These are phyloP conservation scores for Cucurbitaria berberidis DNA, from an alignment of 2,329 filamentous ascomycete species.

Conservation along the genomic window DNA sequence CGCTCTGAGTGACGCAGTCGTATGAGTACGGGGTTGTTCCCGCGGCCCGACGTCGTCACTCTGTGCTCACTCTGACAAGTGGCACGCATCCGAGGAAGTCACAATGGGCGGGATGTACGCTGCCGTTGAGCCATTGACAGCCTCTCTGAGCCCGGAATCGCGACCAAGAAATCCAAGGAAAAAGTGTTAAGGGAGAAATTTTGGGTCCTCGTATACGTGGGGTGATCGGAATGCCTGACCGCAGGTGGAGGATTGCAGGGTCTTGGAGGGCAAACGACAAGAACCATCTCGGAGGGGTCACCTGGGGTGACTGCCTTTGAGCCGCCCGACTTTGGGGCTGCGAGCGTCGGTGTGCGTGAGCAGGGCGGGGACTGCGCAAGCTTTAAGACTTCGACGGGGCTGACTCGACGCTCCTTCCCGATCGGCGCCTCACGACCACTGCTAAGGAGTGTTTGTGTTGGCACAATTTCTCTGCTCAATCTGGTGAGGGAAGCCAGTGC, in stretches of 20 bases:
- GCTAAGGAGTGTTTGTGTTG: conserved; percentile 3
- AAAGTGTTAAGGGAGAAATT: neutral
- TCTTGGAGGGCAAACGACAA: conserved; percentile 2
- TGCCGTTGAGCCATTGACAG: neutral
- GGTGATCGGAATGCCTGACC: neutral
- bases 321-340: conserved; percentile 2
- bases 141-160: neutral
- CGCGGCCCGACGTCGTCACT: conserved; percentile 3
- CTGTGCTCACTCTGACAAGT: neutral
- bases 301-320: conserved; percentile 3
- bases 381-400: neutral
- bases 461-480: neutral
- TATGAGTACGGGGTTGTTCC: conserved; percentile 3
- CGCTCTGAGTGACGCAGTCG: conserved; percentile 1
- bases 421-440: neutral
- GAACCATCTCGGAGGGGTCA: neutral
- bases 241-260: neutral
- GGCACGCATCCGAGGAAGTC: neutral
- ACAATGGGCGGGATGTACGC: conserved; percentile 1
- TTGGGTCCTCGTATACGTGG: neutral
- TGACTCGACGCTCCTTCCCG: neutral
- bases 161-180: neutral
- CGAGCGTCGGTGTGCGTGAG: neutral
- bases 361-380: neutral
- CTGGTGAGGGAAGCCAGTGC: conserved; percentile 1